Evolutionary conservation across 768 basidiomycete species (phyloP).

Genomic region (Rossbeevera mucosa): DNA sequence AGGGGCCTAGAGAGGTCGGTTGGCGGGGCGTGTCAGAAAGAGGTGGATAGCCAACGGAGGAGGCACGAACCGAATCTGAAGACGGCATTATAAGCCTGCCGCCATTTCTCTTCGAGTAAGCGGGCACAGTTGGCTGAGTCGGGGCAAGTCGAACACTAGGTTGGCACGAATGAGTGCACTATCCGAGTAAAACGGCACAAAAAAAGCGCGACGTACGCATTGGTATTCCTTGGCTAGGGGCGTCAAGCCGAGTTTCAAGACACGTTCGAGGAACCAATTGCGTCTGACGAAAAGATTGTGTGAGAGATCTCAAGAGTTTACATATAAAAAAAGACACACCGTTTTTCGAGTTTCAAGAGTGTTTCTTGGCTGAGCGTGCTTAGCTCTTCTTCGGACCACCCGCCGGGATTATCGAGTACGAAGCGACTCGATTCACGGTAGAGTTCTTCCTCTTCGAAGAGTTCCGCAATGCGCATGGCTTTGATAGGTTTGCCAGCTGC

Average conservation of each 20-base stretch:
- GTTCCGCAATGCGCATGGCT: constrained; percentile 87
- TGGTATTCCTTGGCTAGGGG: constrained; percentile 91
- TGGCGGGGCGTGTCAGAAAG: not conserved
- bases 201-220: constrained; percentile 62
- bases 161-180: not conserved
- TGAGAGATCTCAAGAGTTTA: not conserved
- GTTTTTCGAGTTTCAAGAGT: constrained; percentile 82
- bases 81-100: constrained; percentile 79
- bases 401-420: constrained; percentile 88
- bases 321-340: constrained; percentile 37
- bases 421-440: constrained; percentile 90
- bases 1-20: constrained; percentile 49
- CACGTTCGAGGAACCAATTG: constrained; percentile 93
- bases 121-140: constrained; percentile 76
- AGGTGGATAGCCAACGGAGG: not conserved
- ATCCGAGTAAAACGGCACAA: not conserved
- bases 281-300: constrained; percentile 44
- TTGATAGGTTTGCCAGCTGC: constrained; percentile 92
- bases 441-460: constrained; percentile 85
- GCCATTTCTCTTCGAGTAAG: constrained; percentile 89
- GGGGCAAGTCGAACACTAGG: constrained; percentile 77
- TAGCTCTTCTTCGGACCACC: constrained; percentile 75
- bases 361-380: constrained; percentile 80
- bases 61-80: constrained; percentile 68
- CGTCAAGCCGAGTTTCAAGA: constrained; percentile 84